Evolutionary conservation across 106 monocot genomes (phyloP).

Genomic region (Vanilla planifolia): DNA sequence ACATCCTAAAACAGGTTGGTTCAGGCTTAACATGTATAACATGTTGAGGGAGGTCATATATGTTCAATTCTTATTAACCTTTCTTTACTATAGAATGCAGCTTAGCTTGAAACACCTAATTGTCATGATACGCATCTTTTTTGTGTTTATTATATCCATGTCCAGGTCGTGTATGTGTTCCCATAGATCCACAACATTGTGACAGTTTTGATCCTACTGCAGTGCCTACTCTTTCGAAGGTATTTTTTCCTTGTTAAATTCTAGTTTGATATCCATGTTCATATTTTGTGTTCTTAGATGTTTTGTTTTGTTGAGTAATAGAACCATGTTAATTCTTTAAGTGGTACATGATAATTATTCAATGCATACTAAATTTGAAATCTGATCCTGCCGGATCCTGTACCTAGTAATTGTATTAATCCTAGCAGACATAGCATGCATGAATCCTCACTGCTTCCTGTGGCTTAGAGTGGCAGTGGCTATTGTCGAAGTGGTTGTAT

Average conservation of each 20-base stretch:
- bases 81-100: not conserved
- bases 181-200: slow-evolving; percentile 84
- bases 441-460: no score
- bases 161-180: slow-evolving; percentile 91
- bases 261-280: no score
- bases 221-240: slow-evolving; percentile 78
- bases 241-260: slow-evolving; percentile 11
- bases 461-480: no score
- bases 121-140: not conserved
- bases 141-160: no score
- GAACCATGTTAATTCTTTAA: not conserved
- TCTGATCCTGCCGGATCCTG: no score
- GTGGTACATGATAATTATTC: no score
- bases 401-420: no score
- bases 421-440: no score
- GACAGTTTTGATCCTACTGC: slow-evolving; percentile 80
- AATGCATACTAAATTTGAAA: no score
- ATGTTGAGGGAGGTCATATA: no score
- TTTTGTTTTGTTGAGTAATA: not conserved
- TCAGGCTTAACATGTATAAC: not conserved
- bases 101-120: not conserved
- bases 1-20: slow-evolving; percentile 88
- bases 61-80: not conserved
- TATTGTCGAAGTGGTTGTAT: no score
- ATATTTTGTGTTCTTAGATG: not conserved